Conservation (phyloP, 2,329 filamentous ascomycete genomes). For the Curvularia sp. region DNA sequence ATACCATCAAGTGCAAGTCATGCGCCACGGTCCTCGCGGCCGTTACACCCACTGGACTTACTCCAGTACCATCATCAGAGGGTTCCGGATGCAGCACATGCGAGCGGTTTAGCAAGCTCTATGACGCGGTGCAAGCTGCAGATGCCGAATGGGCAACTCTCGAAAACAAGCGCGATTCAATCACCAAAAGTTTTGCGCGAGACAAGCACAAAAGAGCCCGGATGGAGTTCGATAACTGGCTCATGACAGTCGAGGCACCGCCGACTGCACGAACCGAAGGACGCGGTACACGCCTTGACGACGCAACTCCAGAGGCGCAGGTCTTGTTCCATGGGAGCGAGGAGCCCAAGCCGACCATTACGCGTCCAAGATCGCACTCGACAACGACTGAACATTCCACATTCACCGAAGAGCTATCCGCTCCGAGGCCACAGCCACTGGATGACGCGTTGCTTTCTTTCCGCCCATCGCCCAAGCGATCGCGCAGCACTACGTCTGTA, state of each 20-base stretch:
- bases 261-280: background rate
- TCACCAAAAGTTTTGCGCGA: conserved; percentile 24
- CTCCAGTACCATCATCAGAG: conserved; percentile 7
- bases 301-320: background rate
- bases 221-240: conserved; percentile 36
- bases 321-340: conserved; percentile 1
- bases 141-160: conserved; percentile 23
- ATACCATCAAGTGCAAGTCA: conserved; percentile 16
- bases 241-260: conserved; percentile 31
- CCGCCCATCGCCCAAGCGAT: conserved; percentile 14
- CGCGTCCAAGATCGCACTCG: conserved; percentile 18
- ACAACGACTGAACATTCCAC: conserved; percentile 6
- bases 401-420: background rate
- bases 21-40: conserved; percentile 18
- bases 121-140: conserved; percentile 20
- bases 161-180: conserved; percentile 21
- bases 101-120: conserved; percentile 23
- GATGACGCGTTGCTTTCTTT: conserved; percentile 5
- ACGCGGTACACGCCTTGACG: conserved; percentile 2
- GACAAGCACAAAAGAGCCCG: conserved; percentile 22
- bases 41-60: conserved; percentile 20
- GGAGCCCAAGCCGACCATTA: conserved; percentile 8
- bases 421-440: conserved; percentile 2
- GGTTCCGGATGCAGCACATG: conserved; percentile 28
- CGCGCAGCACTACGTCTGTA: conserved; percentile 12